These are phyloP conservation scores for Diaporthe sp. DNA, from an alignment of 2,329 filamentous ascomycete species.

Conservation along the genomic window DNA sequence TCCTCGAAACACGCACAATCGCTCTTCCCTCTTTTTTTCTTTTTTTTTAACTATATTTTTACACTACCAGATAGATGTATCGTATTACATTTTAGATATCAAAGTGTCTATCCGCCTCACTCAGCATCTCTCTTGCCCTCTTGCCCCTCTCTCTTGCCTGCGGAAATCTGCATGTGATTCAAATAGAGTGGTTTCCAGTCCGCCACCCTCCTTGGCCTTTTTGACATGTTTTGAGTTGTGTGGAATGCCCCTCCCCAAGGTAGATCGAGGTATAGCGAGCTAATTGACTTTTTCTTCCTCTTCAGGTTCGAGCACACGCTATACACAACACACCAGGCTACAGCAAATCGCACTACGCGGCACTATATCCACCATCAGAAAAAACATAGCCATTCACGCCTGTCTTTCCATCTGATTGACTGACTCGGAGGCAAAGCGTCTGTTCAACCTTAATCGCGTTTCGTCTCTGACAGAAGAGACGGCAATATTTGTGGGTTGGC, in stretches of 20 bases:
- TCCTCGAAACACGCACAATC: constrained; percentile 7
- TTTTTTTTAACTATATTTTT: not conserved
- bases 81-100: not conserved
- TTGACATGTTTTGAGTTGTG: constrained; percentile 13
- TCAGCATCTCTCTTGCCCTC: not conserved
- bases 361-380: constrained; percentile 10
- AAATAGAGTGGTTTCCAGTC: not conserved
- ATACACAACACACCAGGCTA: not conserved
- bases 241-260: constrained; percentile 11
- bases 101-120: not conserved
- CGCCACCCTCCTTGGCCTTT: constrained; percentile 5
- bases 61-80: not conserved
- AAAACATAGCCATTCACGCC: not conserved
- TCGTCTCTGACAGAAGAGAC: not conserved
- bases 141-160: not conserved
- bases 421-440: not conserved
- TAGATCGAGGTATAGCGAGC: not conserved
- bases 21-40: not conserved
- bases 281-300: constrained; percentile 8
- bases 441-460: constrained; percentile 3
- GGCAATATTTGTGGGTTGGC: not conserved
- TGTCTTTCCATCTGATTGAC: not conserved
- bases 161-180: not conserved
- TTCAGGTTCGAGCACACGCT: constrained; percentile 9
- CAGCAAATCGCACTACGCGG: not conserved